Base-by-base conservation (phyloP, 1,139 yeast genomes). In the Suhomyces atakaporum region DNA sequence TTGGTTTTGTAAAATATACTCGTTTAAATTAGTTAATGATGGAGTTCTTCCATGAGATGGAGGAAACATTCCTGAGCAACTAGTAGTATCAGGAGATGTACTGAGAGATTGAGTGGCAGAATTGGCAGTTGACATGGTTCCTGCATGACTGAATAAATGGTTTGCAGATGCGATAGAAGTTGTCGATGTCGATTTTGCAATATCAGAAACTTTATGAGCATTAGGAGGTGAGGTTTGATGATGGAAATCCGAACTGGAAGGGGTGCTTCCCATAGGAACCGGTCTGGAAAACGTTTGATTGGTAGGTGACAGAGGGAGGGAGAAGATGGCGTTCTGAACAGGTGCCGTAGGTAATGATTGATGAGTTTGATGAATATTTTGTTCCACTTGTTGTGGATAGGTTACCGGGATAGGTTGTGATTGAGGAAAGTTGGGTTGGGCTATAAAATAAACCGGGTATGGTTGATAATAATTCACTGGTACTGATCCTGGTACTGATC, bases 381-480 rank as follows among this genome's bases (percentile, higher is more conserved):
- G 20, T 18, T 18, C 16, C 6, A 13, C 26, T 22, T 14, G 25
- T 33, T 22, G 27, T 16, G 33, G 9, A 22, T 30, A 32, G 16
- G 27, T 27, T n/a, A 30, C 33, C 14, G 31, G 33, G n/a, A 21
- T 21, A 2, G 28, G 38, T 21, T 29, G 34, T 14, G 39, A 26
- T 16, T 30, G 31, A 8, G 34, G 29, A 3, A 24, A 33, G 10
- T 36, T 18, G n/a, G 28, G 50, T 31, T 56, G 66, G n/a, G 62
- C 61, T 7, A 65, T 55, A 25, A 65, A 54, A 42, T 65, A 66
- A 3, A 67, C 63, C 2, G 73, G 71, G 32, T 61, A 60, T 20
- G 64, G 60, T 41, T 59, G 68, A 44, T 63, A 65, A 33, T 62
- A 54, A 14, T 60, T 51, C 14, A 65, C 57, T 3, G 69, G 66